phyloP scores from a whole-genome alignment of 495 filamentous ascomycete species.

The Lepidopterella palustris region DNA sequence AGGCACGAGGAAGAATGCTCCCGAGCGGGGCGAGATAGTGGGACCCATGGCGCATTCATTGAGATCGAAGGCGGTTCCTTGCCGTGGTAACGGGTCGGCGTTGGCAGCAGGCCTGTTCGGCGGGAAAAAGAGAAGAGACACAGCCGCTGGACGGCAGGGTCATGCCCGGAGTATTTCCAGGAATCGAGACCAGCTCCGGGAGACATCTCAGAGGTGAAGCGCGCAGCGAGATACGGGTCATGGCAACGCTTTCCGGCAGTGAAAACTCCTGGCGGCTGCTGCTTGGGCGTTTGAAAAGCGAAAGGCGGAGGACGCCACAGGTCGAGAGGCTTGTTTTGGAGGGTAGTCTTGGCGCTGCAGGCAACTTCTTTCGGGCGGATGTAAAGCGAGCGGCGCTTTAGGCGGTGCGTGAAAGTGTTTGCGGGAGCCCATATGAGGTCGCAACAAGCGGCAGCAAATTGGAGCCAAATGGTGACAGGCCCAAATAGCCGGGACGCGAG shows the following conservation, averaged over 20 bases:
- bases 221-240: neutral
- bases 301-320: constrained; percentile 5
- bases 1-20: neutral
- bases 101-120: neutral
- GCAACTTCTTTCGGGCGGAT: neutral
- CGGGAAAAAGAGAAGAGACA: neutral
- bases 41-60: neutral
- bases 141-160: neutral
- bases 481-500: neutral
- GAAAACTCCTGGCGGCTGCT: neutral
- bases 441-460: constrained; percentile 11
- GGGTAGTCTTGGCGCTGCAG: neutral
- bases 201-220: neutral
- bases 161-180: neutral
- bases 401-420: constrained; percentile 2
- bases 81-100: constrained; percentile 4
- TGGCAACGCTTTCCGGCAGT: neutral
- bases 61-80: neutral
- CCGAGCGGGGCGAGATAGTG: neutral
- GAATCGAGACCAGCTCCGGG: neutral
- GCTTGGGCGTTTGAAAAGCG: neutral
- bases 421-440: neutral
- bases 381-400: neutral
- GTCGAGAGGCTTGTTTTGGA: neutral
- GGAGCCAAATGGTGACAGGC: constrained; percentile 8